A percentile compares a stretch with the other conserved stretches of the same genome.
Evolutionary conservation across 495 filamentous ascomycete species (phyloP).

Genomic region (Aspergillus incahuasiensis): DNA sequence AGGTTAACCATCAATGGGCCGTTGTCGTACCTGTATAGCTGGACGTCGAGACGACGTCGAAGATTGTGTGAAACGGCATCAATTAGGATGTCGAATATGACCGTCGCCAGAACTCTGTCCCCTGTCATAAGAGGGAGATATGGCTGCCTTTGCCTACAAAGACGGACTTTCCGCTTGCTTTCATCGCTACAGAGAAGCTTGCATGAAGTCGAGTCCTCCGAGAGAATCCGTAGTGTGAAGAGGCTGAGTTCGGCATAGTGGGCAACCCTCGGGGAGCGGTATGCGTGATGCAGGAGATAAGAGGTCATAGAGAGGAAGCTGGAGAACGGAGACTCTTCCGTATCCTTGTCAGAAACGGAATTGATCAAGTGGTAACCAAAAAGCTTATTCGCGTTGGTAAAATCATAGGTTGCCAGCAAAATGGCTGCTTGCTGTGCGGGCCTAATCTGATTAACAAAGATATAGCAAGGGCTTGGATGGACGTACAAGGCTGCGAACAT

Average conservation of each 20-base stretch:
- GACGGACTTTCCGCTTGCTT: conserved; percentile 65
- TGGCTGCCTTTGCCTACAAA: conserved; percentile 87
- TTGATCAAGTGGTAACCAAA: conserved; percentile 84
- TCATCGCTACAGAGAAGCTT: conserved; percentile 84
- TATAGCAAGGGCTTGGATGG: not conserved
- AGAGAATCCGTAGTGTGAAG: conserved; percentile 75
- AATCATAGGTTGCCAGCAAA: conserved; percentile 85
- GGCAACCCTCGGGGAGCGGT: conserved; percentile 70
- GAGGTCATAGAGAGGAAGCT: conserved; percentile 84
- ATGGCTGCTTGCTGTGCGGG: conserved; percentile 74
- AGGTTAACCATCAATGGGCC: not conserved
- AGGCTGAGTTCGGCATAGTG: conserved; percentile 80
- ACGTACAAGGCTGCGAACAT: conserved; percentile 66
- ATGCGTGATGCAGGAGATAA: conserved; percentile 89
- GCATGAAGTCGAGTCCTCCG: conserved; percentile 81
- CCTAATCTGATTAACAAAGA: conserved; percentile 39
- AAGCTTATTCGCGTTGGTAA: conserved; percentile 89
- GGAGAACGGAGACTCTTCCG: conserved; percentile 69
- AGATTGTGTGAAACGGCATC: conserved; percentile 95
- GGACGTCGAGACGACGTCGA: conserved; percentile 74
- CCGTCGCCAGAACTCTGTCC: conserved; percentile 66
- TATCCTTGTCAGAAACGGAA: conserved; percentile 54
- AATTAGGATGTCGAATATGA: conserved; percentile 77
- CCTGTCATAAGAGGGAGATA: conserved; percentile 71
- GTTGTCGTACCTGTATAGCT: conserved; percentile 68